These are phyloP conservation scores for Discostella stelligeroides DNA, from an alignment of 108 stramenopile species.

Conservation along the genomic window DNA sequence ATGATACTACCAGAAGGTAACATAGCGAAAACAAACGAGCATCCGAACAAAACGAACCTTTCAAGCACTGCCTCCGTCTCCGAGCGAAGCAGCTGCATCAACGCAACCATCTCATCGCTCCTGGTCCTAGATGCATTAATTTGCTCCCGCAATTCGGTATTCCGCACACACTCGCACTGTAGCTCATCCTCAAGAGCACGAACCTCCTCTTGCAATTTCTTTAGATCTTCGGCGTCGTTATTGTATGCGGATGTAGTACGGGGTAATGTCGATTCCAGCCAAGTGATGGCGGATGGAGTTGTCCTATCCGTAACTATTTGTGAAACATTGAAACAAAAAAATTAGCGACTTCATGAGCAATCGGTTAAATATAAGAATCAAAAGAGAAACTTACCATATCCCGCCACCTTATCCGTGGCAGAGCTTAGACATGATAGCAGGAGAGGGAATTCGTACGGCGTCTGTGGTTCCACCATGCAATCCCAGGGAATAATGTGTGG, in stretches of 20 bases:
- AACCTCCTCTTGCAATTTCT: conserved; percentile 55
- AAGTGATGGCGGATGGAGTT: conserved; percentile 60
- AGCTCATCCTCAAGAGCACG: conserved; percentile 62
- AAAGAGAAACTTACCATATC: conserved; percentile 51
- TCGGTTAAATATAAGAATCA: background rate
- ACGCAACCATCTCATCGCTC: conserved; percentile 76
- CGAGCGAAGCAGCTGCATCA: conserved; percentile 80
- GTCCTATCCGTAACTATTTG: conserved; percentile 38
- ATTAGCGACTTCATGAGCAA: background rate
- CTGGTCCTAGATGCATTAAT: conserved; percentile 53
- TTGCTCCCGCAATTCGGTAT: conserved; percentile 63
- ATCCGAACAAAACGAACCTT: conserved; percentile 24
- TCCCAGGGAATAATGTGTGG: conserved; percentile 65
- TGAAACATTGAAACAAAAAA: background rate
- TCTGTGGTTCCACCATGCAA: conserved; percentile 62
- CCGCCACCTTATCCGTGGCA: conserved; percentile 65
- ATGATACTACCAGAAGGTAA: background rate
- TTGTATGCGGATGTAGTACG: conserved; percentile 42
- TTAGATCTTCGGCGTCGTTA: conserved; percentile 32
- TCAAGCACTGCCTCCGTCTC: conserved; percentile 89
- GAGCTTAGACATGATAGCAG: conserved; percentile 66
- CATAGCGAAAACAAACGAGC: background rate
- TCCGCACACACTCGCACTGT: conserved; percentile 54
- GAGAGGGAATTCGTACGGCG: conserved; percentile 79
- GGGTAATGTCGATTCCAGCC: conserved; percentile 63